Conservation (phyloP, 805 yeast species). For the Ogataea pignaliae region DNA sequence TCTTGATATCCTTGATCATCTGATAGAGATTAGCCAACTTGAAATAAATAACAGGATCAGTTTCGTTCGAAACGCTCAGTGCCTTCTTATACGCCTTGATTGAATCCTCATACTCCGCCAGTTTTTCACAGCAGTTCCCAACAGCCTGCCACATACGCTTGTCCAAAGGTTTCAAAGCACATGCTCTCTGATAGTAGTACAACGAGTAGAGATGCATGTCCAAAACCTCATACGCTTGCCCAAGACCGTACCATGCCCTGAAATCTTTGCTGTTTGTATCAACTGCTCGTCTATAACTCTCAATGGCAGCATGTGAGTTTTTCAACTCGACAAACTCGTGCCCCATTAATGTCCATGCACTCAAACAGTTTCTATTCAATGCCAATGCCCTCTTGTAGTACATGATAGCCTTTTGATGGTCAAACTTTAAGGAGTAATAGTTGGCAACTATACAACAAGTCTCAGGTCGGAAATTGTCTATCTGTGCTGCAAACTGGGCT, state of each 20-base stretch:
- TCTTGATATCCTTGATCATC: constrained; percentile 44
- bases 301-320: constrained; percentile 96
- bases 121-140: constrained; percentile 82
- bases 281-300: constrained; percentile 88
- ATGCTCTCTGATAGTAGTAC: constrained; percentile 88
- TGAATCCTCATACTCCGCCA: constrained; percentile 66
- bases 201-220: constrained; percentile 93
- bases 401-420: constrained; percentile 92
- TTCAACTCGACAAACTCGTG: constrained; percentile 96
- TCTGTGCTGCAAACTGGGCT: constrained; percentile 78
- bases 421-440: constrained; percentile 84
- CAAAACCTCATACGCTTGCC: constrained; percentile 95
- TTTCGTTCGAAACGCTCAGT: constrained; percentile 43
- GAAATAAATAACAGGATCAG: constrained; percentile 53
- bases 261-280: constrained; percentile 86
- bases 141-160: constrained; percentile 96
- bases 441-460: constrained; percentile 94
- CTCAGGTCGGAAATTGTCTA: constrained; percentile 88
- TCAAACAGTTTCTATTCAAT: constrained; percentile 70
- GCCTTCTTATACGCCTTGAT: constrained; percentile 81
- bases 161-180: constrained; percentile 82
- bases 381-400: constrained; percentile 87
- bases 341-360: constrained; percentile 98
- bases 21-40: constrained; percentile 68
- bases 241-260: constrained; percentile 97